A percentile compares a stretch with the other conserved stretches of the same genome.
Conservation (phyloP, 106 monocot species). For the Gastrodia elata region DNA sequence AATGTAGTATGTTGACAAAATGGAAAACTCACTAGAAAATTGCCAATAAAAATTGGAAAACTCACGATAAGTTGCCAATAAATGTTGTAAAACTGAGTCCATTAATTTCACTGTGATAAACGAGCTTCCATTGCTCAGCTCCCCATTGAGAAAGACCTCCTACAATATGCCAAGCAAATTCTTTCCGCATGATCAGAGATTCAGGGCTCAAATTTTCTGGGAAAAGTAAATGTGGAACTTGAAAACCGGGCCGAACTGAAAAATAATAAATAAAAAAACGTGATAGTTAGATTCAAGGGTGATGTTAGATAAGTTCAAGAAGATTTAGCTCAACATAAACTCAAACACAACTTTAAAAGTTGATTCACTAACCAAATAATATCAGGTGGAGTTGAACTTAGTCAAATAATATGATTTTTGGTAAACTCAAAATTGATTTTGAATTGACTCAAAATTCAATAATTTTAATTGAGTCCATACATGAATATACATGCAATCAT, state of each 20-base stretch:
- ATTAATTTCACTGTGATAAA: slow-evolving; percentile 75
- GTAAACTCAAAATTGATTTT: no score
- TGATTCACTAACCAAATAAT: no score
- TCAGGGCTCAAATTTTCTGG: slow-evolving; percentile 45
- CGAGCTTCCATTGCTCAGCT: slow-evolving; percentile 77
- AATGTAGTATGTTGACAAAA: background rate
- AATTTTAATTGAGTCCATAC: no score
- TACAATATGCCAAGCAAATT: slow-evolving; percentile 94
- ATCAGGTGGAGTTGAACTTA: no score
- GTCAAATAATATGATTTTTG: no score
- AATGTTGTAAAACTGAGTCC: slow-evolving; percentile 97
- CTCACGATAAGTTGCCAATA: slow-evolving; percentile 74
- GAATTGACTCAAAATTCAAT: no score
- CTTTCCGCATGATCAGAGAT: slow-evolving; percentile 46
- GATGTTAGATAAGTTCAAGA: no score
- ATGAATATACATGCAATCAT: no score
- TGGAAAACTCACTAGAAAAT: slow-evolving; percentile 48
- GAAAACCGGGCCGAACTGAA: slow-evolving; percentile 63
- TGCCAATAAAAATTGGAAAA: slow-evolving; percentile 2
- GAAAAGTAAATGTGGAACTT: slow-evolving; percentile 53
- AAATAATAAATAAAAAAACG: background rate
- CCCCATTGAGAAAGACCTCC: slow-evolving; percentile 65
- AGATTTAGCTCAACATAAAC: no score
- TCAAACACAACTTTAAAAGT: no score
- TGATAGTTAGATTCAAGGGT: background rate